These are phyloP conservation scores for Gonapodya sp. DNA, from an alignment of 192 early-diverging fungal genomes.

Conservation along the genomic window DNA sequence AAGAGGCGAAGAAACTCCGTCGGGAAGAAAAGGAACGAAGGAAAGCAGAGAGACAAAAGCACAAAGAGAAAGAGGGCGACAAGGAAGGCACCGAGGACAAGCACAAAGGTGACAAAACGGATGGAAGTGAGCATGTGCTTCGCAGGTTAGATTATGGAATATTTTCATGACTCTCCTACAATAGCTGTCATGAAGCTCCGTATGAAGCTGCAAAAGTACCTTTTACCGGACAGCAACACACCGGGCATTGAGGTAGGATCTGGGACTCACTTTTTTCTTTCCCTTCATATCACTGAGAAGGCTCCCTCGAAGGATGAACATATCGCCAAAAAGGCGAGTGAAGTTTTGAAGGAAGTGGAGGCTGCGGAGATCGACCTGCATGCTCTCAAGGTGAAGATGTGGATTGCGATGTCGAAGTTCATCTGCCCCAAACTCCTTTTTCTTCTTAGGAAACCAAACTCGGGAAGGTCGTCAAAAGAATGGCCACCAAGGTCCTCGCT, in stretches of 20 bases:
- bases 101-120: slow-evolving; percentile 1
- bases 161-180: not conserved
- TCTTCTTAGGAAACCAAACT: slow-evolving; percentile 1
- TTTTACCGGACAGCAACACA: not conserved
- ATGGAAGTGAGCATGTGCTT: not conserved
- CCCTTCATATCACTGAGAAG: too few relatives aligned
- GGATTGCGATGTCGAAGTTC: not conserved
- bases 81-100: not conserved
- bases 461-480: not conserved
- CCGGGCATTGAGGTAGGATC: not conserved
- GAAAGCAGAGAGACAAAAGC: slow-evolving; percentile 4
- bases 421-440: not conserved
- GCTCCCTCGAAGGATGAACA: slow-evolving; percentile 3
- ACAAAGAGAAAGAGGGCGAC: slow-evolving; percentile 4
- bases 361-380: not conserved
- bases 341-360: slow-evolving; percentile 3
- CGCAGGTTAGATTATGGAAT: too few relatives aligned
- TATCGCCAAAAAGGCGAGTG: slow-evolving; percentile 9
- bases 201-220: slow-evolving; percentile 6
- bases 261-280: not conserved
- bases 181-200: not conserved
- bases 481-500: not conserved
- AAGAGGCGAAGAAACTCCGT: not conserved
- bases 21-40: not conserved
- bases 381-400: not conserved